Percentiles rank a stretch among this genome's conserved stretches.
These are phyloP conservation scores for Stemphylium lycopersici DNA, from an alignment of 2,329 filamentous ascomycete species.

Conservation along the genomic window DNA sequence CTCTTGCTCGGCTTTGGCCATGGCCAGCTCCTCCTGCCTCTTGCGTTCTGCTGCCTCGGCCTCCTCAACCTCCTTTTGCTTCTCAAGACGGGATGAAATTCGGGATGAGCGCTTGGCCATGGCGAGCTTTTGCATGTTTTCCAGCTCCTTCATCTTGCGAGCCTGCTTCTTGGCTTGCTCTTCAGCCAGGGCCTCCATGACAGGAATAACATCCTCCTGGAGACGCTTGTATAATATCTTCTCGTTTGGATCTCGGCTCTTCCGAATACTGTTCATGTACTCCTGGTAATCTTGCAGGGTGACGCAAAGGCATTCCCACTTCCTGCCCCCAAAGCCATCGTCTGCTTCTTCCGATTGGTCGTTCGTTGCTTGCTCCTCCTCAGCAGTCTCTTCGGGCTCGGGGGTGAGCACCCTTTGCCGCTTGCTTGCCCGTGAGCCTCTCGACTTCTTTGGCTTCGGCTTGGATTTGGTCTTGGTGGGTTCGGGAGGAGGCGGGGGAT, in stretches of 20 bases:
- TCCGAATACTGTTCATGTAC: slow-evolving; percentile 74
- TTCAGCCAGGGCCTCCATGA: slow-evolving; percentile 78
- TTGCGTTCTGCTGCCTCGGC: slow-evolving; percentile 73
- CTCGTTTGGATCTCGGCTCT: slow-evolving; percentile 83
- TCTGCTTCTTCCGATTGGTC: slow-evolving; percentile 51
- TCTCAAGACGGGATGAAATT: slow-evolving; percentile 80
- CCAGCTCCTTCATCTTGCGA: slow-evolving; percentile 79
- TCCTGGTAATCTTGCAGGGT: slow-evolving; percentile 76
- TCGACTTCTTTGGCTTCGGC: slow-evolving; percentile 63
- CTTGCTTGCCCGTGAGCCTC: slow-evolving; percentile 70
- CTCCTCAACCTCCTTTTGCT: slow-evolving; percentile 75
- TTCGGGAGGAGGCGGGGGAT: slow-evolving; percentile 67
- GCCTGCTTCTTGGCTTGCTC: slow-evolving; percentile 71
- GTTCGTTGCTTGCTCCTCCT: slow-evolving; percentile 34
- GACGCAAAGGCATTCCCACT: slow-evolving; percentile 90
- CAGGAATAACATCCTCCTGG: slow-evolving; percentile 78
- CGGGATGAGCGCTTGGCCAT: slow-evolving; percentile 92
- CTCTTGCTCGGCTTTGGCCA: slow-evolving; percentile 65
- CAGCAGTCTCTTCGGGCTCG: slow-evolving; percentile 49
- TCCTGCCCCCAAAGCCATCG: slow-evolving; percentile 74
- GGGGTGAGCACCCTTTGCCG: slow-evolving; percentile 66
- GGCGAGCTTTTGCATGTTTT: slow-evolving; percentile 85
- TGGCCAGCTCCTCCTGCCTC: slow-evolving; percentile 67
- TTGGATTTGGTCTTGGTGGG: slow-evolving; percentile 60
- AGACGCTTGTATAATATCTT: slow-evolving; percentile 76